A percentile compares a stretch with the other conserved stretches of the same genome.
phyloP scores from a whole-genome alignment of 169 alveolate genomes.

The Plasmodium ovale region DNA sequence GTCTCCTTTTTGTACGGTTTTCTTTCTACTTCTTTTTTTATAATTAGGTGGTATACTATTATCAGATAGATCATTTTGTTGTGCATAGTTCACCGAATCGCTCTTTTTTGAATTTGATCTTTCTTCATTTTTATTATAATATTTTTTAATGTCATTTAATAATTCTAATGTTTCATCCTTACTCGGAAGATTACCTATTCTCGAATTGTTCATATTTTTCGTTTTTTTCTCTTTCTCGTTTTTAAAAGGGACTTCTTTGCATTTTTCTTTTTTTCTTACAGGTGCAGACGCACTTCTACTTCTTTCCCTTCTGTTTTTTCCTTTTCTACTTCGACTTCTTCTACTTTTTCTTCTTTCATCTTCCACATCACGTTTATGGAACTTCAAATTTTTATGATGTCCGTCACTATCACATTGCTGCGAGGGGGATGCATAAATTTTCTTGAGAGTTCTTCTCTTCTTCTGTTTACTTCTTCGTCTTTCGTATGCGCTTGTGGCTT shows the following conservation, averaged over 20 bases:
- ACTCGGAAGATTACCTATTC: background rate
- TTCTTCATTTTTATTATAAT: conserved; percentile 46
- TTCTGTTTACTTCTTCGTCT: too few species aligned
- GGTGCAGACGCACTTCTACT: background rate
- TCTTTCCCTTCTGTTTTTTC: background rate
- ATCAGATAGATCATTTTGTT: background rate
- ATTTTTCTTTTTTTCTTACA: conserved; percentile 1
- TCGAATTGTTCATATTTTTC: background rate
- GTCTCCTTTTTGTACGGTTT: background rate
- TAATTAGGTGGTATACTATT: background rate
- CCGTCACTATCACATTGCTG: too few species aligned
- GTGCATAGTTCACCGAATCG: background rate
- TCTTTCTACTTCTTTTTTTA: conserved; percentile 1
- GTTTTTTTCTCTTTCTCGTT: background rate
- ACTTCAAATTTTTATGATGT: too few species aligned
- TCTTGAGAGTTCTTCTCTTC: too few species aligned
- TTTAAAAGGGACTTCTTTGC: background rate
- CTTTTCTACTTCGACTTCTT: background rate
- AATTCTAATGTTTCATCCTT: conserved; percentile 38
- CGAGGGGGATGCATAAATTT: too few species aligned
- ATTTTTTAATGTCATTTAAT: conserved; percentile 48
- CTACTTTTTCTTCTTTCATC: background rate
- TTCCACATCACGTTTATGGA: too few species aligned
- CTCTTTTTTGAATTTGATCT: too few species aligned
- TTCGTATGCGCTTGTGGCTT: too few species aligned